phyloP scores from a whole-genome alignment of 352 stramenopile species.

The Phytophthora boehmeriae region DNA sequence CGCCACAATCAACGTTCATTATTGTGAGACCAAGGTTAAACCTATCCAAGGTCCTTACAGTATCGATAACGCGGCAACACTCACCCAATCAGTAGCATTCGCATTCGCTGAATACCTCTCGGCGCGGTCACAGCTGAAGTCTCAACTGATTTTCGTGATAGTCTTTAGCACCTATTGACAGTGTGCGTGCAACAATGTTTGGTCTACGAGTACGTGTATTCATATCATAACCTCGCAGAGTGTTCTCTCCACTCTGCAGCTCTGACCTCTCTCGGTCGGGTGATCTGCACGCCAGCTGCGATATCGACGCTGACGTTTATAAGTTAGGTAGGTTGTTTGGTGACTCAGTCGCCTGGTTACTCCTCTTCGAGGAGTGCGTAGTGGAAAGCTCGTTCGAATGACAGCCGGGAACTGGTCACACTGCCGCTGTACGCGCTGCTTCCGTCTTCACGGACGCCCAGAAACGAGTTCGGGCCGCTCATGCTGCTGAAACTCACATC shows the following conservation, averaged over 20 bases:
- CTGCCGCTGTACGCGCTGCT: slow-evolving; percentile 35
- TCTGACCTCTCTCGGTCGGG: slow-evolving; percentile 14
- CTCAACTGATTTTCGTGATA: too few relatives aligned
- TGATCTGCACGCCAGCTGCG: slow-evolving; percentile 13
- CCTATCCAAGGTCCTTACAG: not conserved
- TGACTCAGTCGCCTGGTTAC: slow-evolving; percentile 19
- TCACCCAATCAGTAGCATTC: not conserved
- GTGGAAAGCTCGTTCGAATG: slow-evolving; percentile 35
- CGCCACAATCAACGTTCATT: not conserved
- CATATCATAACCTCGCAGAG: slow-evolving; percentile 18
- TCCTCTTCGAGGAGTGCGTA: slow-evolving; percentile 38
- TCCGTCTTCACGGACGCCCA: slow-evolving; percentile 34
- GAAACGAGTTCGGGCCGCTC: slow-evolving; percentile 47
- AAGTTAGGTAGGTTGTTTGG: slow-evolving; percentile 28
- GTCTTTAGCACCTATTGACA: not conserved
- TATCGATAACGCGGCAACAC: not conserved
- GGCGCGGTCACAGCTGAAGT: too few relatives aligned
- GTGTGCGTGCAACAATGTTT: not conserved
- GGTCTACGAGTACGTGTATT: slow-evolving; percentile 7
- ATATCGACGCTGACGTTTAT: slow-evolving; percentile 28
- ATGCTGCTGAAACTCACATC: slow-evolving; percentile 34
- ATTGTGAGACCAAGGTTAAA: not conserved
- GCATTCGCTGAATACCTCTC: not conserved
- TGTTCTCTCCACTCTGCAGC: slow-evolving; percentile 6
- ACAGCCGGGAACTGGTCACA: slow-evolving; percentile 30